These are phyloP conservation scores for Nemania sp. DNA, from an alignment of 2,329 filamentous ascomycete genomes.

Conservation along the genomic window DNA sequence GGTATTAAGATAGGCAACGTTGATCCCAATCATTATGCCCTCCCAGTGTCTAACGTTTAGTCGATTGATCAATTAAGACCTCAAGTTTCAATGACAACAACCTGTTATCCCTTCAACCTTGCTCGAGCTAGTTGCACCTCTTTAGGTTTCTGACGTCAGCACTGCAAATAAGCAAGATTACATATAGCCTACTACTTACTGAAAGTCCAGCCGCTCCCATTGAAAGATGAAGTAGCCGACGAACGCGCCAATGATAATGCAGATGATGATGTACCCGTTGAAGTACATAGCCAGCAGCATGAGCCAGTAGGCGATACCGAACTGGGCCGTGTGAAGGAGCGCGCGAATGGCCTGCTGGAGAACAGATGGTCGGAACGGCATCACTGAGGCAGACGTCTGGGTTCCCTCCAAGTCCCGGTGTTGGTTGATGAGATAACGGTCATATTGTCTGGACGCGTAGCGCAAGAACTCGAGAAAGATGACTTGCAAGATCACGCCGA, in stretches of 20 bases:
- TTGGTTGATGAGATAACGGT: slow-evolving; percentile 69
- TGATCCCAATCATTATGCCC: neutral
- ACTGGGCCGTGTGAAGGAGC: slow-evolving; percentile 76
- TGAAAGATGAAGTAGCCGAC: slow-evolving; percentile 79
- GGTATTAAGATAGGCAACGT: neutral
- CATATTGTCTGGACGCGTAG: slow-evolving; percentile 76
- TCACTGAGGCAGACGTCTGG: neutral
- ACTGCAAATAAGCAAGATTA: neutral
- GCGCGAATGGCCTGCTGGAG: slow-evolving; percentile 76
- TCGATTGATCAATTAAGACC: neutral
- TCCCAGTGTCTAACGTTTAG: neutral
- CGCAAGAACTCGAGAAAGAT: slow-evolving; percentile 79
- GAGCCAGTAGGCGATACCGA: slow-evolving; percentile 81
- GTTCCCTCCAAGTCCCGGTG: slow-evolving; percentile 47
- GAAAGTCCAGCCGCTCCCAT: slow-evolving; percentile 65
- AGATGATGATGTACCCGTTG: slow-evolving; percentile 82
- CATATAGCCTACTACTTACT: slow-evolving; percentile 65
- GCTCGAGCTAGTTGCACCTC: neutral
- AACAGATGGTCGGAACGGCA: slow-evolving; percentile 67
- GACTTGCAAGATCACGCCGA: slow-evolving; percentile 81
- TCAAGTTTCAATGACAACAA: slow-evolving; percentile 38
- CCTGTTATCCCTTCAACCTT: slow-evolving; percentile 17
- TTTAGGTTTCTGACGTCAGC: slow-evolving; percentile 12
- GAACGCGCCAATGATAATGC: slow-evolving; percentile 81
- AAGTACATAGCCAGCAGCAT: slow-evolving; percentile 76